Base-by-base conservation (phyloP, 2,329 filamentous ascomycete genomes). In the Diaporthe ampelina region DNA sequence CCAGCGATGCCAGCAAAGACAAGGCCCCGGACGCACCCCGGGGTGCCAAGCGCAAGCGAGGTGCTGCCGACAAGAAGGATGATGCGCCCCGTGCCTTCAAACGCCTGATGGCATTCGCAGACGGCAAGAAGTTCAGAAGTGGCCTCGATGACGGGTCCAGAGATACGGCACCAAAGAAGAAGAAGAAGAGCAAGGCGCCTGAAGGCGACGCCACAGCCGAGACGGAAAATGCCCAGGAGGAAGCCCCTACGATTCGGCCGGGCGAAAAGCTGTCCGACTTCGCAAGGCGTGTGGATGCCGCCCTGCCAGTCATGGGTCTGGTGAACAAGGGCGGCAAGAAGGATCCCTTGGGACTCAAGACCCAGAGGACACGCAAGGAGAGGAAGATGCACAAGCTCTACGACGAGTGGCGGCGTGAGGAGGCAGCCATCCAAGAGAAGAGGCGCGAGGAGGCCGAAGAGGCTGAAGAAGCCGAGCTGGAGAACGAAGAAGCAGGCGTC, bases 21-120 rank as follows among this genome's bases (percentile, higher is more conserved):
- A 82, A 77, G 79, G 73, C 78, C 26, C 58, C 59, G 15, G 69
- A 73, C 11, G 71, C 78, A 40, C 90, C 85, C 79, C 87, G 83
- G 81, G 76, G 81, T 73, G 76, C 79, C 67, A 88, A 88, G 78
- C 85, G 84, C 84, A 92, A 88, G 84, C 81, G 84, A 74, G 82
- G 81, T 45, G 79, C 76, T 58, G 79, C 82, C 68, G 74, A 76
- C 56, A 83, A 82, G 40, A 86, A 89, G 52, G 92, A 97, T 81
- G 97, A 98, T 84, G 95, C 94, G 1, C 97, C 97, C 0, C 93
- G 94, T 78, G 94, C 94, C 1, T 99, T 99, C 83, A 91, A 91
- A 76, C 92, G 95, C 17, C 85, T 98, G 76, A 97, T 98, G 94
- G 91, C 94, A 45, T 90, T 92, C 77, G 90, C 92, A 54, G 83